Base-by-base conservation (phyloP, 768 basidiomycete genomes). In the Amanita jacksonii region DNA sequence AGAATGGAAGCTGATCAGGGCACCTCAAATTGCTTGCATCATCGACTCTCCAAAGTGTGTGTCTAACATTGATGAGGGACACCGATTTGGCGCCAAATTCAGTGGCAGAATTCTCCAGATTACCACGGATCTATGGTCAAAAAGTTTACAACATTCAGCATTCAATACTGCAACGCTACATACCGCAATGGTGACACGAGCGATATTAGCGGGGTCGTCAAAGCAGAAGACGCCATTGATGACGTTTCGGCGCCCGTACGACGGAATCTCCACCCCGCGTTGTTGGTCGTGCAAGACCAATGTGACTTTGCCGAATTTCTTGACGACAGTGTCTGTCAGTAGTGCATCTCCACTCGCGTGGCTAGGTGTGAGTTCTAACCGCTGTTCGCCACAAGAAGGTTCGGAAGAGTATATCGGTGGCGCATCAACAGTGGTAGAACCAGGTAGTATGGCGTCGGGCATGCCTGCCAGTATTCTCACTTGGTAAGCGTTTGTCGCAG, bases 401-500 rank as follows among this genome's bases (percentile, higher is more conserved):
- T 70, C 69, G 25, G 57, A 68, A 38, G 82, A 77, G 54, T 85
- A 85, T 7, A 61, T 54, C 1, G 82, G 82, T 1, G 72, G 27
- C 12, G 27, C 27, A 6, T 28, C 27, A n/a, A n/a, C n/a, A n/a
- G n/a, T n/a, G n/a, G n/a, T n/a, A n/a, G n/a, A n/a, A 12, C 12
- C 27, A 6, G 12, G 27, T 12, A 28, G 27, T 6, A 28, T 6
- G 27, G 27, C 27, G 33, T 34, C 33, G n/a, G n/a, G 16, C 16
- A 34, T 34, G 33, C 33, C 7, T 7, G 33, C 10, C n/a, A 15
- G 10, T 13, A n/a, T 18, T 18, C 16, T n/a, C n/a, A n/a, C n/a
- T n/a, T n/a, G n/a, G 33, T 28, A 6, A 28, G 6, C 7, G 7
- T 6, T 28, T 28, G 27, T 28, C 27, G 27, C 27, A 28, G 27